Evolutionary conservation across 495 filamentous ascomycete species (phyloP), one percentile per base, ranked within the genome.

Genomic region (Ramalina intermedia): DNA sequence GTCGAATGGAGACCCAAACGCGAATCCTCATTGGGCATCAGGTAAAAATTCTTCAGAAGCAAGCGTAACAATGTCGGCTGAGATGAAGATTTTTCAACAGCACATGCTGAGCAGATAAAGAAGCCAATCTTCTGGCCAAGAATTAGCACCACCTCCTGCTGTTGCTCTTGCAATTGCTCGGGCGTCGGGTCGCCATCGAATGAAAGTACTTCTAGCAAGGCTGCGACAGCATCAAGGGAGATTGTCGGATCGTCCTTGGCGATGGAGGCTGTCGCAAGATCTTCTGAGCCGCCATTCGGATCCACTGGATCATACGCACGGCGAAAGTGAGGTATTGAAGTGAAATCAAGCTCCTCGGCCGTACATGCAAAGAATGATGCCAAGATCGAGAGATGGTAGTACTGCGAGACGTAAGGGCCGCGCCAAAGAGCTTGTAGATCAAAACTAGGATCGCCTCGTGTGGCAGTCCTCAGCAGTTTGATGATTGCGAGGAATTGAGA

Each of bases 361-460:
- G 68, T 69, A 41, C 83, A 66, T 2, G 79, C 80, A 0, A 85
- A 68, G 59, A 85, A 96, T 7, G 87, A 85, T 49, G 79, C 81
- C 37, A 96, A 69, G 58, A 99, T 93, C 13, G 85, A 91, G 46
- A 96, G 73, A 50, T 96, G 93, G 0, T 93, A 85, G 41, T 87
- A 77, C 17, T 79, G 75, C 46, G 93, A 73, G 42, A 84, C 76
- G 91, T 93, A 96, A 41, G 79, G 72, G 33, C 88, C 90, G 50
- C 88, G 87, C 91, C 90, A 96, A 21, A 99, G 72, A 36, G 71
- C 75, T 62, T 94, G 83, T 41, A 95, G 77, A 63, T 94, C 80
- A 58, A 83, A 72, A 47, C 60, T 72, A 24, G 65, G 56, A 37
- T 80, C 73, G 21, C 81, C 76, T 41, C 65, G 69, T 36, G 84